Base-by-base conservation (phyloP, 768 basidiomycete genomes). In the Rhizopogon salebrosus region DNA sequence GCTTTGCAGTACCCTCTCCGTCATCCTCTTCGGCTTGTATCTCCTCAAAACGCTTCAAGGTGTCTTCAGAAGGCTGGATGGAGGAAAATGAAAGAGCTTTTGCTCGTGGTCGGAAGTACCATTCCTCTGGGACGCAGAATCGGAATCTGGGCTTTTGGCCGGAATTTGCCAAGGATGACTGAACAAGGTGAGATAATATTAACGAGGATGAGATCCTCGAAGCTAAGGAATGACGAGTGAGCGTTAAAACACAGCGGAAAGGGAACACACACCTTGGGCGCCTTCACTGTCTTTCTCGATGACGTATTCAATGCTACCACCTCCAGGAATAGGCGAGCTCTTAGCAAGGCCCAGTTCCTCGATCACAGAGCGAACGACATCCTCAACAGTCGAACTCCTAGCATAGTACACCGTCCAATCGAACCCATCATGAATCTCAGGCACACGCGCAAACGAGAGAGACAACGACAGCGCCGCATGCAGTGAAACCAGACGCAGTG, bases 381-480 rank as follows among this genome's bases (percentile, higher is more conserved):
- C 79, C n/a, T 71, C 64, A 3, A 83, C 81, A 3, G 79, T 80
- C 42, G 74, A 79, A 2, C 66, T 69, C 51, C 77, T 76, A 4
- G 86, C 79, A 51, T 92, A 73, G 67, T 84, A 93, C 37, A 81
- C 57, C 48, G 76, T 83, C 73, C 85, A 83, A 57, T 72, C 60
- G 60, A 84, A 90, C 2, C 76, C 84, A 59, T 92, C 91, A 48
- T 84, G 79, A 53, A 92, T 80, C 64, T 90, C 86, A 2, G 89
- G 89, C 14, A 92, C 80, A 41, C 87, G 82, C 39, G 77, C 65
- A 66, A 90, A 87, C 0, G 73, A 62, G 36, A 88, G 61, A 2
- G 71, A 67, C 20, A 85, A 39, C 0, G 75, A 74, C n/a, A 89
- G 74, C 14, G 72, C 66, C 4, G 83, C 77, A 58, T 92, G 80